phyloP scores from a whole-genome alignment of 805 yeast genomes.

The Tetrapisispora namnaoensis region DNA sequence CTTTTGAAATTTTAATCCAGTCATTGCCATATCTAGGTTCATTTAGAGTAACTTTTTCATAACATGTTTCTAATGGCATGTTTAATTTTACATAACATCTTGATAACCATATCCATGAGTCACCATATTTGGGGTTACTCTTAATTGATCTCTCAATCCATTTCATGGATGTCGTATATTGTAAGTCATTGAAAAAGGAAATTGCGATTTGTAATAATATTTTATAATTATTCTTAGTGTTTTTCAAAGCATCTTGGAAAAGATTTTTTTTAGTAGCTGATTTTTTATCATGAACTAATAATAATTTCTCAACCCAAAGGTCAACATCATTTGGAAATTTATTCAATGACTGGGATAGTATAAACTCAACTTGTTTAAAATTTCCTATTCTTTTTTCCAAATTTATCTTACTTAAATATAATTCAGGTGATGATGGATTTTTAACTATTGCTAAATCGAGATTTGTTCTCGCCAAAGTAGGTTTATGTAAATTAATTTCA shows the following conservation, averaged over 20 bases:
- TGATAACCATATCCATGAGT: slow-evolving; percentile 62
- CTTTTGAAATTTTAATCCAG: slow-evolving; percentile 48
- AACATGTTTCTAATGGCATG: slow-evolving; percentile 6
- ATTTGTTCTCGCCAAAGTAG: slow-evolving; percentile 57
- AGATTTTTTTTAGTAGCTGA: slow-evolving; percentile 45
- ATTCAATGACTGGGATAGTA: slow-evolving; percentile 50
- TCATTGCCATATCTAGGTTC: slow-evolving; percentile 53
- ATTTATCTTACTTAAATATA: slow-evolving; percentile 50
- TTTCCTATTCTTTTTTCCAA: slow-evolving; percentile 49
- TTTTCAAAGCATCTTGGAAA: slow-evolving; percentile 61
- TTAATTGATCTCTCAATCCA: slow-evolving; percentile 67
- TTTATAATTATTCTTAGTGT: slow-evolving; percentile 48
- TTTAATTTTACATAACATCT: slow-evolving; percentile 33
- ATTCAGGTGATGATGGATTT: slow-evolving; percentile 38
- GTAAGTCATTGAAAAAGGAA: slow-evolving; percentile 57
- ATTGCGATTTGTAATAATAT: slow-evolving; percentile 58
- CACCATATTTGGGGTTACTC: slow-evolving; percentile 56
- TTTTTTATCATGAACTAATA: slow-evolving; percentile 30
- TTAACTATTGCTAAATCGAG: slow-evolving; percentile 56
- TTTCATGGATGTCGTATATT: slow-evolving; percentile 48
- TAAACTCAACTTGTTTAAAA: slow-evolving; percentile 39
- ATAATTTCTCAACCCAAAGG: slow-evolving; percentile 59
- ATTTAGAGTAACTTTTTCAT: slow-evolving; percentile 29
- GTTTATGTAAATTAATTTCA: slow-evolving; percentile 31
- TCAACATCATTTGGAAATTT: slow-evolving; percentile 46